These are phyloP conservation scores for Voacanga thouarsii DNA, from an alignment of 257 asterid genomes.

Conservation along the genomic window DNA sequence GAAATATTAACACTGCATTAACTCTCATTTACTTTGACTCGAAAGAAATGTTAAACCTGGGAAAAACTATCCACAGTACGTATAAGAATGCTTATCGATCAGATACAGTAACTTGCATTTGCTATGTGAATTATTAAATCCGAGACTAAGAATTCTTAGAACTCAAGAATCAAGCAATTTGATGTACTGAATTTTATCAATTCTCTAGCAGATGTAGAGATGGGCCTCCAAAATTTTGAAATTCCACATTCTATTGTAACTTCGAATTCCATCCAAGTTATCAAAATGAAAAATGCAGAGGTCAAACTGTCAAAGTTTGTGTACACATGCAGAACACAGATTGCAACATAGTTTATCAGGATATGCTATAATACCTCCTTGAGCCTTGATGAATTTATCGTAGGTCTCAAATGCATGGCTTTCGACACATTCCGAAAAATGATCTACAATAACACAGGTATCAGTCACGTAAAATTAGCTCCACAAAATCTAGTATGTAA, in stretches of 20 bases:
- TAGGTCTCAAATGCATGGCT: slow-evolving; percentile 93
- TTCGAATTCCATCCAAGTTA: background rate
- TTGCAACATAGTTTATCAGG: background rate
- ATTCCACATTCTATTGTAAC: background rate
- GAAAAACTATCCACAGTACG: background rate
- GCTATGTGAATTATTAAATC: background rate
- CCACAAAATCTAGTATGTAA: background rate
- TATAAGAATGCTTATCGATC: background rate
- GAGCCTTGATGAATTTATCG: slow-evolving; percentile 77
- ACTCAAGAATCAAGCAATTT: background rate
- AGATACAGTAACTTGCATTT: background rate
- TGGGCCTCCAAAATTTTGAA: background rate
- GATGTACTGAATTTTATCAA: background rate
- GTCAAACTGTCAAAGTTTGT: background rate
- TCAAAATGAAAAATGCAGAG: background rate
- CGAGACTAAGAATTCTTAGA: background rate
- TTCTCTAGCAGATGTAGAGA: background rate
- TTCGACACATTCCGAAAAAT: slow-evolving; percentile 96
- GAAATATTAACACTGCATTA: slow-evolving; percentile 7
- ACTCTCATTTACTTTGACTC: background rate
- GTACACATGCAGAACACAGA: background rate
- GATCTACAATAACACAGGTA: slow-evolving; percentile 51
- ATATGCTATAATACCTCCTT: slow-evolving; percentile 52
- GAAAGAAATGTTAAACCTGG: background rate
- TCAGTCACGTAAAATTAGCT: background rate